Evolutionary conservation across 2,329 filamentous ascomycete genomes (phyloP).

Genomic region (Arthrobotrys megalospora): DNA sequence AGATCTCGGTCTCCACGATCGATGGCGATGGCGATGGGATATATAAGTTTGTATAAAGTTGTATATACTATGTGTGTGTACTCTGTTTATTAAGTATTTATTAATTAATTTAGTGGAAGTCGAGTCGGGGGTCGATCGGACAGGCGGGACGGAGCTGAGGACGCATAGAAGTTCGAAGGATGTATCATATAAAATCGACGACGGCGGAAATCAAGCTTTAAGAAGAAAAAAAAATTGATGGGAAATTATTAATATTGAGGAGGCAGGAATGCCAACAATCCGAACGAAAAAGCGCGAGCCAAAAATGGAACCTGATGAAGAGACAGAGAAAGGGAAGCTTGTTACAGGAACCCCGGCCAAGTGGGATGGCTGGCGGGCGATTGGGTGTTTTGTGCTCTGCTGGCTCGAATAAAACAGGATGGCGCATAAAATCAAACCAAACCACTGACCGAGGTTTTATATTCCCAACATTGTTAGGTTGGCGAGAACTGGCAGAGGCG

Average conservation of each 20-base stretch:
- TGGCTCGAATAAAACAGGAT: slow-evolving; percentile 53
- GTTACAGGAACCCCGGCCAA: slow-evolving; percentile 21
- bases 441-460: slow-evolving; percentile 9
- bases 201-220: not conserved
- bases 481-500: slow-evolving; percentile 5
- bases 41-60: not conserved
- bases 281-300: slow-evolving; percentile 11
- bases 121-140: slow-evolving; percentile 17
- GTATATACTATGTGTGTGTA: not conserved
- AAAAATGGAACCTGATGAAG: slow-evolving; percentile 40
- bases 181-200: not conserved
- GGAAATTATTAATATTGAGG: slow-evolving; percentile 40
- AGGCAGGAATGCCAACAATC: slow-evolving; percentile 35
- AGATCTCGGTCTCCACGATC: slow-evolving; percentile 5
- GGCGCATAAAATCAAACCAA: slow-evolving; percentile 33
- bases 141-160: slow-evolving; percentile 11
- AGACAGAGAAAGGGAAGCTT: slow-evolving; percentile 26
- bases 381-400: slow-evolving; percentile 28
- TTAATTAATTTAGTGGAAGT: not conserved
- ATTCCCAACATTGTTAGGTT: slow-evolving; percentile 24
- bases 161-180: not conserved
- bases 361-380: slow-evolving; percentile 25
- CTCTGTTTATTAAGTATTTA: no score
- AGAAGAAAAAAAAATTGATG: slow-evolving; percentile 16
- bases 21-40: slow-evolving; percentile 11